Conservation (phyloP, 768 basidiomycete species). For the Lanmaoa pseudosensibilis region DNA sequence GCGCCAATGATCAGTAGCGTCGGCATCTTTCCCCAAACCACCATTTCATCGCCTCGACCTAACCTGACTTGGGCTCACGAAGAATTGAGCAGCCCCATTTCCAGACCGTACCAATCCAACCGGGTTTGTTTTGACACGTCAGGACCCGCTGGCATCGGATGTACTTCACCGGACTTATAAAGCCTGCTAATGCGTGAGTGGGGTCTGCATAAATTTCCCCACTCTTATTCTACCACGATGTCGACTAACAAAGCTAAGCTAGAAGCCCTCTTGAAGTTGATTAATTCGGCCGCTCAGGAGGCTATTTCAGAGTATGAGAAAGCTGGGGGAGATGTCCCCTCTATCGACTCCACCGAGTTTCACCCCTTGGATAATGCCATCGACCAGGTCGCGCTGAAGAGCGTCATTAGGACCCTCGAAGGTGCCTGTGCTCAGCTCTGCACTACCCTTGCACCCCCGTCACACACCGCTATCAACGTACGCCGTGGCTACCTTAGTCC, state of each 20-base stretch:
- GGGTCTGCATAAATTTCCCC: not conserved
- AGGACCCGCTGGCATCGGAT: not conserved
- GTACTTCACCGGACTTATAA: not conserved
- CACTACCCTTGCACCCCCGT: constrained; percentile 35
- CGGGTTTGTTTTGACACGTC: not conserved
- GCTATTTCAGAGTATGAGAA: constrained; percentile 38
- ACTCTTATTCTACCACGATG: constrained; percentile 5
- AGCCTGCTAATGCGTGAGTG: not conserved
- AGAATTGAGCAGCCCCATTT: too few relatives aligned
- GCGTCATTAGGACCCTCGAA: constrained; percentile 30
- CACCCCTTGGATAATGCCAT: constrained; percentile 37
- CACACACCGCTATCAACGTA: constrained; percentile 35
- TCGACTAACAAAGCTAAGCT: constrained; percentile 27
- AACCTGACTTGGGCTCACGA: too few relatives aligned
- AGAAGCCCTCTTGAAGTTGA: constrained; percentile 30
- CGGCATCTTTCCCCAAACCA: too few relatives aligned
- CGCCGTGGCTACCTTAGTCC: not conserved
- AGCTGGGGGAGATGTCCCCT: constrained; percentile 28
- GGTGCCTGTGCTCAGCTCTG: constrained; percentile 39
- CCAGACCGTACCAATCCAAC: not conserved
- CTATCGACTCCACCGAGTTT: constrained; percentile 34
- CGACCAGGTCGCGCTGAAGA: constrained; percentile 25
- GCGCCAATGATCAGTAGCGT: too few relatives aligned
- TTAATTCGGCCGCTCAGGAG: constrained; percentile 31
- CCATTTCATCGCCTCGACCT: too few relatives aligned